These are phyloP conservation scores for Emiliania huxleyi DNA, from an alignment of 78 protist genomes.

Conservation along the genomic window DNA sequence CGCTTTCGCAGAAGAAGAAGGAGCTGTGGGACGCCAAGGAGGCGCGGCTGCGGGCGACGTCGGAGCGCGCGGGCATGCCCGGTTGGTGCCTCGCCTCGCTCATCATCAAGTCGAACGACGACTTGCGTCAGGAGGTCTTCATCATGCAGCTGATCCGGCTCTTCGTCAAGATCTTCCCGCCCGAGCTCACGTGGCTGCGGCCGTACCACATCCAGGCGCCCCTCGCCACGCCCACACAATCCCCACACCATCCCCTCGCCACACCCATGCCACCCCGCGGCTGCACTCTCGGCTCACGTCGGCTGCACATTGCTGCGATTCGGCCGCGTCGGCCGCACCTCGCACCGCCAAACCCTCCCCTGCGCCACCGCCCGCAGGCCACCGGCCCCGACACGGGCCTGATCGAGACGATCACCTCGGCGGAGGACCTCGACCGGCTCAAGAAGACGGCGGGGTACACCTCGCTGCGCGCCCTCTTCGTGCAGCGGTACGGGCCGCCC, in stretches of 20 bases:
- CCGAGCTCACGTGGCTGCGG: background rate
- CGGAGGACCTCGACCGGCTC: background rate
- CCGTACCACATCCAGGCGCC: background rate
- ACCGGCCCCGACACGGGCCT: background rate
- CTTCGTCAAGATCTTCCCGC: background rate
- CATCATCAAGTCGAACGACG: constrained; percentile 8
- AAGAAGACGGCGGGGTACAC: background rate
- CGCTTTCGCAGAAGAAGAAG: background rate
- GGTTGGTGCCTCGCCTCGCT: background rate
- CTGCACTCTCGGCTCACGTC: too few relatives aligned
- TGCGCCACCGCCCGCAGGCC: too few relatives aligned
- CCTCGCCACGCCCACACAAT: too few relatives aligned
- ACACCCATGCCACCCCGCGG: too few relatives aligned
- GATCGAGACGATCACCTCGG: constrained; percentile 5
- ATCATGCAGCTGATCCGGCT: background rate
- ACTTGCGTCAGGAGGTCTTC: constrained; percentile 4
- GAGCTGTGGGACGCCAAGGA: background rate
- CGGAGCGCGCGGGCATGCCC: background rate
- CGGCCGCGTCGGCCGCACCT: too few relatives aligned
- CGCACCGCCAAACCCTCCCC: too few relatives aligned
- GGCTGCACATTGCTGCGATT: too few relatives aligned
- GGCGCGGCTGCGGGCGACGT: background rate
- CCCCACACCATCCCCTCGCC: too few relatives aligned
- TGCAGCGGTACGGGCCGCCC: background rate
- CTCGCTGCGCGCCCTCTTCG: background rate